These are phyloP conservation scores for Xerocomus potaroensis DNA, from an alignment of 768 basidiomycete genomes.

Conservation along the genomic window DNA sequence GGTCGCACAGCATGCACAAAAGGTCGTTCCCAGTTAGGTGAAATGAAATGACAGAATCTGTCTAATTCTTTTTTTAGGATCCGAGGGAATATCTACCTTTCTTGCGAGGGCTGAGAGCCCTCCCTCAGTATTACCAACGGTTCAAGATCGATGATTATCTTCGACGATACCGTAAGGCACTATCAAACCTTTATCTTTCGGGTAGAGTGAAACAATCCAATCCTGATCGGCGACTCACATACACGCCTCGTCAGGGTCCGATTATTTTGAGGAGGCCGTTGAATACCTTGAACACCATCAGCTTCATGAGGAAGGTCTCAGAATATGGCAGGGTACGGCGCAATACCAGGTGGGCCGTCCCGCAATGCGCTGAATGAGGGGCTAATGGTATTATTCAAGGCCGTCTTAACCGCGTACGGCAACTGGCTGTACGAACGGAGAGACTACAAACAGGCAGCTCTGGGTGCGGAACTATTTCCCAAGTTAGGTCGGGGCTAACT, in stretches of 20 bases:
- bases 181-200: conserved; percentile 68
- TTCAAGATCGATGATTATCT: conserved; percentile 94
- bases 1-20: conserved; percentile 96
- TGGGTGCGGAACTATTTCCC: conserved; percentile 45
- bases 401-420: conserved; percentile 71
- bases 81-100: conserved; percentile 98
- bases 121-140: conserved; percentile 73
- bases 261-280: conserved; percentile 74
- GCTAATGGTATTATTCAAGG: conserved; percentile 37
- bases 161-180: conserved; percentile 66
- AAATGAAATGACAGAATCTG: not conserved
- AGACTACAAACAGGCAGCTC: conserved; percentile 79
- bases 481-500: conserved; percentile 3
- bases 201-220: conserved; percentile 39
- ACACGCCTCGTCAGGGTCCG: conserved; percentile 43
- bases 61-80: conserved; percentile 53
- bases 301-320: conserved; percentile 69
- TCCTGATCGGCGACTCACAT: conserved; percentile 3
- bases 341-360: conserved; percentile 50
- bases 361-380: not conserved
- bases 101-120: conserved; percentile 78
- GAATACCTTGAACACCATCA: conserved; percentile 75
- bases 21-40: conserved; percentile 48
- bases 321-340: conserved; percentile 67
- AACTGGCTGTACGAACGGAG: conserved; percentile 83